Evolutionary conservation across 768 basidiomycete genomes (phyloP), one percentile per base, ranked within the genome.

Genomic region (Strobilomyces dryophilus): DNA sequence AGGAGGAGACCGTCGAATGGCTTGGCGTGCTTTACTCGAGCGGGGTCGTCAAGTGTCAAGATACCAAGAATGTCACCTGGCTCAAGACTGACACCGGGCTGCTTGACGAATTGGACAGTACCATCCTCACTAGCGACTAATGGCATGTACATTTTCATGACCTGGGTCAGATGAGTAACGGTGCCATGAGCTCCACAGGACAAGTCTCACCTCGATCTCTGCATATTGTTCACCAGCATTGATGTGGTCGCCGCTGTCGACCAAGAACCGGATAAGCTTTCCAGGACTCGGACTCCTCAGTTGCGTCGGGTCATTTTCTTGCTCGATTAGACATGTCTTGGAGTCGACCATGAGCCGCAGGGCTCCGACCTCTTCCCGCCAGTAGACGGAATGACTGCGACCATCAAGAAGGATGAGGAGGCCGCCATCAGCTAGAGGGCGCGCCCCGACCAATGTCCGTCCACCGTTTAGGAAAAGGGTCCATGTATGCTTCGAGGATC

Each of bases 61-160:
- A 98, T 95, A 72, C 97, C 97, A 53, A 99, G 84, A 52, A 99
- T 94, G 70, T 98, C 97, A 24, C 97, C 97, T 12, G 95, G 92
- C 58, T 95, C 92, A 50, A 99, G 82, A 59, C 92, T 94, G 66
- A 95, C 92, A 63, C 97, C 97, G 51, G 97, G 92, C 69, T 99
- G 97, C 74, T 98, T 99, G 72, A 98, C 92, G 63, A 98, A 84
- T 63, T 95, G 94, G 17, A 95, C 86, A 43, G 87, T 79, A 63
- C 97, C 97, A 68, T 95, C 92, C 69, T 99, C 97, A 3, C 88
- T 82, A 6, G 94, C 93, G 51, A 92, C 84, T 51, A 99, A 82
- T 4, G 94, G 94, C 95, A 99, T 97, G 72, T 97, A 97, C 97
- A 98, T 99, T 77, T 99, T 98, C 93, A 97, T 95, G 55, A 92